Evolutionary conservation across 148 eudicot genomes (phyloP).

Genomic region (Rhododendron simsii): DNA sequence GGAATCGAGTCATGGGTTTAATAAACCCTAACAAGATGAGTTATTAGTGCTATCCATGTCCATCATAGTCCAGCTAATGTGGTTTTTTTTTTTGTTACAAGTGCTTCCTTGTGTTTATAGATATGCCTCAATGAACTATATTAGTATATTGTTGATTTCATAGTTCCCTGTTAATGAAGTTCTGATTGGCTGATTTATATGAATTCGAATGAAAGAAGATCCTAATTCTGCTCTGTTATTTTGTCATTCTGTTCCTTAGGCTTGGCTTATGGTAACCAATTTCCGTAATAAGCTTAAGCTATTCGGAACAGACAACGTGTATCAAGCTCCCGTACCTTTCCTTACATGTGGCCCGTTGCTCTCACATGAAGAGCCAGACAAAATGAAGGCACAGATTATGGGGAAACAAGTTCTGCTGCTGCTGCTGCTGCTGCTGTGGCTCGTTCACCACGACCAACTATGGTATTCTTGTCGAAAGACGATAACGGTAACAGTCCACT

Average conservation of each 20-base stretch:
- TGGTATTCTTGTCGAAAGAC: slow-evolving; percentile 68
- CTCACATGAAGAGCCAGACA: neutral
- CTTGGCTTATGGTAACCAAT: neutral
- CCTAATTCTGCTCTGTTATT: neutral
- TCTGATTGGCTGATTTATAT: too few relatives aligned
- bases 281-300: neutral
- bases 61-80: too few relatives aligned
- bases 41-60: too few relatives aligned
- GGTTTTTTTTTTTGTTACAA: too few relatives aligned
- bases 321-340: neutral
- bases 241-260: neutral
- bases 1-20: neutral
- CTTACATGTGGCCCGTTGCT: slow-evolving; percentile 3
- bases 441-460: slow-evolving; percentile 74
- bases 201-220: too few relatives aligned
- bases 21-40: neutral
- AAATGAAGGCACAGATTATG: neutral
- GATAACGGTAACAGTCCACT: slow-evolving; percentile 56
- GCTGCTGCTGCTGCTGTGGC: slow-evolving; percentile 69
- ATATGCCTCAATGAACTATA: neutral
- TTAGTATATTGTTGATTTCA: too few relatives aligned
- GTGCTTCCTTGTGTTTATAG: neutral
- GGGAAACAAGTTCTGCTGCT: slow-evolving; percentile 30
- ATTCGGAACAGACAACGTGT: neutral
- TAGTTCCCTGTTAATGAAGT: too few relatives aligned